Evolutionary conservation across 2,329 filamentous ascomycete genomes (phyloP).

Genomic region (Beauveria varroae): DNA sequence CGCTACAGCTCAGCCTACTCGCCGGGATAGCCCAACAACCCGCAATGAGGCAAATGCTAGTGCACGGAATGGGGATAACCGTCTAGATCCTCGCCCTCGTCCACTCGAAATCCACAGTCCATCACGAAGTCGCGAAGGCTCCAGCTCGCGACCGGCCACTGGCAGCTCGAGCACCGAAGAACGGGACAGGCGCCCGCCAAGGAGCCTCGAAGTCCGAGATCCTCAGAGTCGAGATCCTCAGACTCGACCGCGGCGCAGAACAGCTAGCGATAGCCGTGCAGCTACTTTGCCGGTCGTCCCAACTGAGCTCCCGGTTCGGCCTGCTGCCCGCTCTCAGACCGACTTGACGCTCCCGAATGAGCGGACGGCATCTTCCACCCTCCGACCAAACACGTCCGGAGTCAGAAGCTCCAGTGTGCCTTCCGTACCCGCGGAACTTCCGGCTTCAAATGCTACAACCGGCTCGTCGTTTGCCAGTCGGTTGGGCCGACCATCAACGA

Average conservation of each 20-base stretch:
- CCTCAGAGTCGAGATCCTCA: slow-evolving; percentile 20
- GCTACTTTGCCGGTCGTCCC: slow-evolving; percentile 41
- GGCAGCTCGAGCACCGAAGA: slow-evolving; percentile 36
- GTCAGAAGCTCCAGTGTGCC: slow-evolving; percentile 34
- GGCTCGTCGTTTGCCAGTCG: slow-evolving; percentile 9
- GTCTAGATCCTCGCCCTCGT: slow-evolving; percentile 21
- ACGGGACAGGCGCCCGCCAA: slow-evolving; percentile 42
- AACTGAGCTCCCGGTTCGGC: slow-evolving; percentile 35
- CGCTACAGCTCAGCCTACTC: slow-evolving; percentile 33
- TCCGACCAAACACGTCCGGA: slow-evolving; percentile 34
- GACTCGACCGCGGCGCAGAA: slow-evolving; percentile 36
- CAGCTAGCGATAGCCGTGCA: slow-evolving; percentile 48
- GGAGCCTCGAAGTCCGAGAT: slow-evolving; percentile 26
- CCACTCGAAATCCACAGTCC: slow-evolving; percentile 20
- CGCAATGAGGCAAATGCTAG: slow-evolving; percentile 8
- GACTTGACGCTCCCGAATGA: slow-evolving; percentile 47
- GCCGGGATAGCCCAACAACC: slow-evolving; percentile 19
- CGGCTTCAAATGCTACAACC: slow-evolving; percentile 1
- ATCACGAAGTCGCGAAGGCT: slow-evolving; percentile 28
- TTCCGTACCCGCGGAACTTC: slow-evolving; percentile 14
- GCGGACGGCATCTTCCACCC: slow-evolving; percentile 27
- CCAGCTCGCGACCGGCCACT: slow-evolving; percentile 40
- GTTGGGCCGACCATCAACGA: neutral
- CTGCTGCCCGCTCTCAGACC: slow-evolving; percentile 55
- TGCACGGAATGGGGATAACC: neutral